Evolutionary conservation across 2,329 filamentous ascomycete genomes (phyloP).

Genomic region (Fusarium sp.): DNA sequence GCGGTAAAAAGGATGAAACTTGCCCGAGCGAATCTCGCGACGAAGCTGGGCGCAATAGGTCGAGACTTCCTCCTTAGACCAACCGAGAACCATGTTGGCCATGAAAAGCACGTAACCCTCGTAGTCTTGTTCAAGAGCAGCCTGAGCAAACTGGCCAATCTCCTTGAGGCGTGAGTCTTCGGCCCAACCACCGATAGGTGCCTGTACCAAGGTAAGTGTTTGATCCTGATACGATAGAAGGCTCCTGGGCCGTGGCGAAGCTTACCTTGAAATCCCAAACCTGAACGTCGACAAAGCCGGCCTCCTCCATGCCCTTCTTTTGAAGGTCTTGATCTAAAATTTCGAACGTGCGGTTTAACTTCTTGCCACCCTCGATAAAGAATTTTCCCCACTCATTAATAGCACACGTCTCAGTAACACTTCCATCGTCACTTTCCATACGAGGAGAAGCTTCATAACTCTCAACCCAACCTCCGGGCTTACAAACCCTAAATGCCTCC

Average conservation of each 20-base stretch:
- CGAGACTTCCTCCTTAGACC: conserved; percentile 49
- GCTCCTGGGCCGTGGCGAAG: too few species aligned
- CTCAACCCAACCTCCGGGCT: background rate
- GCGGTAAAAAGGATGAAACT: conserved; percentile 45
- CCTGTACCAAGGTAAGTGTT: conserved; percentile 3
- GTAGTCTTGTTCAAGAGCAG: conserved; percentile 51
- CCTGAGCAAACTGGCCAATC: conserved; percentile 44
- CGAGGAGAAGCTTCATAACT: background rate
- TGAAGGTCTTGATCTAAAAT: background rate
- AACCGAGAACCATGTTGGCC: conserved; percentile 50
- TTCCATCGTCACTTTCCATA: conserved; percentile 2
- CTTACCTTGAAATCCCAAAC: background rate
- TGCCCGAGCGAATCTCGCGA: conserved; percentile 46
- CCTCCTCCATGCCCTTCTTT: background rate
- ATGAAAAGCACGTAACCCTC: conserved; percentile 51
- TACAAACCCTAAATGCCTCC: background rate
- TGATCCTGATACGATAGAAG: background rate
- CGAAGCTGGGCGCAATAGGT: conserved; percentile 51
- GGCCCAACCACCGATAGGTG: conserved; percentile 36
- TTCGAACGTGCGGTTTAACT: background rate
- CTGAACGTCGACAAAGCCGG: background rate
- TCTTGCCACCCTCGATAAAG: background rate
- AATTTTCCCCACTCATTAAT: conserved; percentile 2
- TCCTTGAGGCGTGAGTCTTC: conserved; percentile 23
- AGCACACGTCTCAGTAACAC: rapidly evolving